A percentile compares a stretch with the other conserved stretches of the same genome.
These are phyloP conservation scores for Epicoccum nigrum DNA, from an alignment of 2,329 filamentous ascomycete species.

Conservation along the genomic window DNA sequence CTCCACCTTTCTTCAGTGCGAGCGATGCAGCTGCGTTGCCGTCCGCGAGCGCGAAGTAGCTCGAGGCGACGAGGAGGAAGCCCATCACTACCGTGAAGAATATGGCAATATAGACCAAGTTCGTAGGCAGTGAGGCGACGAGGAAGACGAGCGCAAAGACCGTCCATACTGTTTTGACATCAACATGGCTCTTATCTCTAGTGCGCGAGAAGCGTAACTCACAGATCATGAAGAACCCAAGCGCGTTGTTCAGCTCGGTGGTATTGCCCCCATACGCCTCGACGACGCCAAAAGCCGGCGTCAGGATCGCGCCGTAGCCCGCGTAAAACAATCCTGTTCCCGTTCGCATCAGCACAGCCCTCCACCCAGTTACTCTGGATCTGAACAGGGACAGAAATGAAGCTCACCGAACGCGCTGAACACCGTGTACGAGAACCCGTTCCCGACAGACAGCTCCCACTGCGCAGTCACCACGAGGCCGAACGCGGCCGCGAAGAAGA, in stretches of 20 bases:
- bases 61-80: conserved; percentile 53
- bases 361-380: too few relatives aligned
- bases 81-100: conserved; percentile 56
- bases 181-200: too few relatives aligned
- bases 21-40: conserved; percentile 42
- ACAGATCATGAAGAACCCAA: conserved; percentile 58
- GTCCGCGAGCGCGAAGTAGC: conserved; percentile 56
- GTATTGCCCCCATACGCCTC: conserved; percentile 53
- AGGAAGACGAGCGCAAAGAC: conserved; percentile 56
- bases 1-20: conserved; percentile 53
- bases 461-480: conserved; percentile 62
- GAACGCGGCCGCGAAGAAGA: conserved; percentile 60
- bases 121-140: conserved; percentile 54
- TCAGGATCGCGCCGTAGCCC: conserved; percentile 57
- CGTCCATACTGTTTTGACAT: conserved; percentile 50
- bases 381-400: too few relatives aligned
- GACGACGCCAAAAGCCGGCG: conserved; percentile 54
- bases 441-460: conserved; percentile 61
- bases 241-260: conserved; percentile 55
- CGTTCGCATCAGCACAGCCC: too few relatives aligned
- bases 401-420: conserved; percentile 59
- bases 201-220: conserved; percentile 18
- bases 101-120: conserved; percentile 57
- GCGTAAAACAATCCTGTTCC: conserved; percentile 57
- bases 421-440: conserved; percentile 61